Base-by-base conservation (phyloP, 2,329 filamentous ascomycete species). In the Aspergillus sp. region DNA sequence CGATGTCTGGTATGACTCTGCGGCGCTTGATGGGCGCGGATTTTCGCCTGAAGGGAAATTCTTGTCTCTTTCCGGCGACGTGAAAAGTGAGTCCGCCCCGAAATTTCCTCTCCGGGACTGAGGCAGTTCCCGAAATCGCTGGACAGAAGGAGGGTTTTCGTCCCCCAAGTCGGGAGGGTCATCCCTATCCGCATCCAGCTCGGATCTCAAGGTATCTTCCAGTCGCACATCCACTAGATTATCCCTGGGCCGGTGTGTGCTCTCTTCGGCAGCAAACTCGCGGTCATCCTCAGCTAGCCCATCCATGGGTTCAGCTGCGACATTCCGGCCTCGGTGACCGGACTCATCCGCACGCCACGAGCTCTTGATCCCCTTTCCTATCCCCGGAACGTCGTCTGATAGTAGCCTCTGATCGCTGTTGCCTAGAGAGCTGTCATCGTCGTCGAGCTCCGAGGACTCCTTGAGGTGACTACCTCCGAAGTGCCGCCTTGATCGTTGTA, bases 401-500 rank as follows among this genome's bases (percentile, higher is more conserved):
- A 67, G 73, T 51, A 69, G 71, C 21, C 32, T 29, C 17, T 76
- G 68, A 3, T 75, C 77, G 57, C 80, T 81, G 19, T 78, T 76
- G n/a, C 79, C 78, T 25, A 85, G 82, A 43, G 47, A 48, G 31
- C 74, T 76, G n/a, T 75, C 81, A 48, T 88, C 87, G 40, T 88
- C 85, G 47, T 94, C 91, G 2, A 88, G 84, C 62, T 95, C 92
- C 2, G 88, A 87, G 57, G 91, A 96, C 60, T 96, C 91, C 34
- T 88, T 89, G 46, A 97, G 76, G 61, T 89, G 85, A 71, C 88
- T 91, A 13, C 87, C 86, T 13, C 91, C 90, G 66, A 97, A 93
- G 53, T 96, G 89, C 44, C 92, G 84, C 61, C 94, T 84, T 59
- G 93, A 97, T 62, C 88, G 83, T 71, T 97, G 92, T 52, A 99